Evolutionary conservation across 1,284 basidiomycete species (phyloP), one percentile per base, ranked within the genome.

Genomic region (Heliocybe sulcata): DNA sequence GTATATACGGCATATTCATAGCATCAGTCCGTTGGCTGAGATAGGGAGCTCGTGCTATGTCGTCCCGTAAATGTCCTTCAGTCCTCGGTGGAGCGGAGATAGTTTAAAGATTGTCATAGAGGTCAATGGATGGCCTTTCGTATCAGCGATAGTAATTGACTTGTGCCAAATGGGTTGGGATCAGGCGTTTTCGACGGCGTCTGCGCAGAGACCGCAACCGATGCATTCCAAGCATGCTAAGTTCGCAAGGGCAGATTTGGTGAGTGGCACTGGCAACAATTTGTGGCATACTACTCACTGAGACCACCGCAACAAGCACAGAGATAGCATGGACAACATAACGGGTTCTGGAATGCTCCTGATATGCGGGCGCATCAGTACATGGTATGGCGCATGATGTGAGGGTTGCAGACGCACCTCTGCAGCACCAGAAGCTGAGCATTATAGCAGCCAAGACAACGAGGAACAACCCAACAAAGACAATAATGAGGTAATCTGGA

Each of bases 291-390:
- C n/a, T 20, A 70, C 77, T 60, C 60, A 82, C 82, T 79, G 20
- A 84, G 71, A 38, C 82, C 82, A 56, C 82, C 82, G 56, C 82
- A 84, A 65, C 81, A 84, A 2, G 82, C 82, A 57, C 82, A 84
- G 3, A 82, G 70, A 63, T 84, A 84, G 60, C 82, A 84, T 1
- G 82, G 82, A 59, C 80, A 83, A 59, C 82, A 84, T 0, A 77
- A 67, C 0, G 81, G 81, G 55, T 83, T 83, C 57, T 79, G 60
- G 59, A 84, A 83, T 0, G 75, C 63, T n/a, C 77, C 80, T 80
- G 53, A 12, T 45, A 54, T 38, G 25, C 35, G 16, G 42, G 33
- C 55, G 26, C 45, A 26, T 12, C 14, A 11, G 26, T 14, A 53
- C 16, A 54, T 12, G n/a, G 23, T 22, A 42, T 19, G 35, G 45